Percentiles rank a stretch among this genome's conserved stretches.
Conservation (phyloP, 2,329 filamentous ascomycete genomes). For the Xylariaceae sp. region DNA sequence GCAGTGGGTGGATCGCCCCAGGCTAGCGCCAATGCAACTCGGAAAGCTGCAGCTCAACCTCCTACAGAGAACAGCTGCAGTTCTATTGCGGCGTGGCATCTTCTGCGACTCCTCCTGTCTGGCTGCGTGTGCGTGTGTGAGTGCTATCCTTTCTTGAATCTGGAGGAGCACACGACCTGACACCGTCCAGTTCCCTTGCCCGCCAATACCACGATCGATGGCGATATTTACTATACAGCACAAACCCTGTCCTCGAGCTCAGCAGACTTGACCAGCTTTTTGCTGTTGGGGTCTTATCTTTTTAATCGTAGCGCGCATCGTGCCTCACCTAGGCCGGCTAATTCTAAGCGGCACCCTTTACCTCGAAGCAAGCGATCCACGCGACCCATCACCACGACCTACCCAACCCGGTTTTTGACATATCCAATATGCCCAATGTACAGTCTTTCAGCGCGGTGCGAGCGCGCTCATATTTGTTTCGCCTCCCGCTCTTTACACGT, state of each 20-base stretch:
- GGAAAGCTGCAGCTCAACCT: slow-evolving; percentile 21
- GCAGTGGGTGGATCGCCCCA: neutral
- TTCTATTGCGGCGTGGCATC: slow-evolving; percentile 22
- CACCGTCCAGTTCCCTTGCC: neutral
- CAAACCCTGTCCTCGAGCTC: neutral
- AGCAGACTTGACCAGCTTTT: neutral
- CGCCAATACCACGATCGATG: neutral
- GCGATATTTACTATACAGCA: neutral
- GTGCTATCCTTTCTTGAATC: slow-evolving; percentile 1
- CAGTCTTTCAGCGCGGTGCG: slow-evolving; percentile 71
- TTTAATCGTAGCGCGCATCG: neutral
- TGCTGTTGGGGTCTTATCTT: neutral
- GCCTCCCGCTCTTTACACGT: slow-evolving; percentile 88
- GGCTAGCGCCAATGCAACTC: slow-evolving; percentile 16
- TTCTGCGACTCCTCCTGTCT: slow-evolving; percentile 20
- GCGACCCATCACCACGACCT: neutral
- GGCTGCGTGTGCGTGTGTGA: neutral
- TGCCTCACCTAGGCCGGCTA: neutral
- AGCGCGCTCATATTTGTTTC: slow-evolving; percentile 79
- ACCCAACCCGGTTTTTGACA: neutral
- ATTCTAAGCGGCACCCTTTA: neutral
- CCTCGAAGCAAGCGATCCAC: neutral
- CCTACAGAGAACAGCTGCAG: slow-evolving; percentile 6
- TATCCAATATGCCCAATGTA: slow-evolving; percentile 41
- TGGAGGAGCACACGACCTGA: slow-evolving; percentile 4